Percentiles rank a stretch among this genome's conserved stretches.
Evolutionary conservation across 2,329 filamentous ascomycete genomes (phyloP).

Genomic region (Annulohypoxylon truncatum): DNA sequence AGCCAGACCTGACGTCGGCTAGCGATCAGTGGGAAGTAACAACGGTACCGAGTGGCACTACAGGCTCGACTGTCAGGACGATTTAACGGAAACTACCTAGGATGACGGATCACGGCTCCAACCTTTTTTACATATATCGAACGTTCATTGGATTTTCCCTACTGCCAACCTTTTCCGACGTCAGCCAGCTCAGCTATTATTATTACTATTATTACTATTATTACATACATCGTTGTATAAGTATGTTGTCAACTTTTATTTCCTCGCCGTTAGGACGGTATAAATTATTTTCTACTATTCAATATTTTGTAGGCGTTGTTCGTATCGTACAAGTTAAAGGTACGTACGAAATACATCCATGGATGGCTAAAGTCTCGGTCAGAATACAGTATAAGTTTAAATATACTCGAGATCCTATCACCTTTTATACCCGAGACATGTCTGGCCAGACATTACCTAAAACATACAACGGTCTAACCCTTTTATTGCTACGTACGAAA

Average conservation of each 20-base stretch:
- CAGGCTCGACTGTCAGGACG: conserved; percentile 10
- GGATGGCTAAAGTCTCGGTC: not conserved
- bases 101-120: conserved; percentile 11
- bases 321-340: not conserved
- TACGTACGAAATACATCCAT: conserved; percentile 5
- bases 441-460: not conserved
- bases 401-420: conserved; percentile 2
- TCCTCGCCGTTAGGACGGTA: not conserved
- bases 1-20: conserved; percentile 36
- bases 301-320: not conserved
- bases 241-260: not conserved
- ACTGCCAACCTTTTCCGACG: conserved; percentile 1
- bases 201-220: not conserved
- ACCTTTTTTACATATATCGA: not conserved
- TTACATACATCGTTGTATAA: conserved; percentile 1
- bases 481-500: not conserved
- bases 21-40: conserved; percentile 22
- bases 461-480: not conserved
- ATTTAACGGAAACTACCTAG: conserved; percentile 2
- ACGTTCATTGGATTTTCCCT: not conserved
- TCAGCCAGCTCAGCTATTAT: conserved; percentile 9
- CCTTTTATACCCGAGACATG: conserved; percentile 1
- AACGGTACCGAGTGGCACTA: conserved; percentile 34
- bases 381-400: not conserved
- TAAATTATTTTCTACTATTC: not conserved